Evolutionary conservation across 129 eudicot species (phyloP).

Genomic region (Ambrosia artemisiifolia): DNA sequence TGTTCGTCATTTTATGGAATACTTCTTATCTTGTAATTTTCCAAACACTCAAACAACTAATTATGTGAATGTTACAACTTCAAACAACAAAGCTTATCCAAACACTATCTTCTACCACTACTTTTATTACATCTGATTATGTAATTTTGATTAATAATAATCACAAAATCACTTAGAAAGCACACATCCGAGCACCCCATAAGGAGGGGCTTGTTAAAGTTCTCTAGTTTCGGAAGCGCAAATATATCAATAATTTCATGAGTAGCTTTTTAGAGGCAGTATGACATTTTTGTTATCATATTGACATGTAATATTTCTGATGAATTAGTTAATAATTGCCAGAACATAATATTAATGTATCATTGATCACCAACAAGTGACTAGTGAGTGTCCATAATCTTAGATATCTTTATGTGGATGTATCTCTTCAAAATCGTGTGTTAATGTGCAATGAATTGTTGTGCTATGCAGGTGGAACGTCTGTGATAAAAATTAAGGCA

Average conservation of each 20-base stretch:
- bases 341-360: not conserved
- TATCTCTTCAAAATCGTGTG: not conserved
- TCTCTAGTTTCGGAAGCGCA: not conserved
- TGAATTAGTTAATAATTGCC: not conserved
- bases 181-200: too few species aligned
- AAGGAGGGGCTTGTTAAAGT: too few species aligned
- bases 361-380: not conserved
- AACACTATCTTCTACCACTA: too few species aligned
- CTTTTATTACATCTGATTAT: too few species aligned
- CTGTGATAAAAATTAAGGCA: conserved; percentile 53
- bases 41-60: too few species aligned
- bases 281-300: not conserved
- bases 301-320: not conserved
- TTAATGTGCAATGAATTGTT: conserved; percentile 2
- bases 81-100: too few species aligned
- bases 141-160: too few species aligned
- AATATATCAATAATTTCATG: not conserved
- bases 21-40: too few species aligned
- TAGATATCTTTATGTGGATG: not conserved
- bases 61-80: too few species aligned
- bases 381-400: not conserved
- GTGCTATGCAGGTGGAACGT: conserved; percentile 56
- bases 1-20: too few species aligned
- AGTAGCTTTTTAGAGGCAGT: not conserved
- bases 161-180: too few species aligned